Conservation (phyloP, 148 eudicot species). For the Rhododendron vialii region DNA sequence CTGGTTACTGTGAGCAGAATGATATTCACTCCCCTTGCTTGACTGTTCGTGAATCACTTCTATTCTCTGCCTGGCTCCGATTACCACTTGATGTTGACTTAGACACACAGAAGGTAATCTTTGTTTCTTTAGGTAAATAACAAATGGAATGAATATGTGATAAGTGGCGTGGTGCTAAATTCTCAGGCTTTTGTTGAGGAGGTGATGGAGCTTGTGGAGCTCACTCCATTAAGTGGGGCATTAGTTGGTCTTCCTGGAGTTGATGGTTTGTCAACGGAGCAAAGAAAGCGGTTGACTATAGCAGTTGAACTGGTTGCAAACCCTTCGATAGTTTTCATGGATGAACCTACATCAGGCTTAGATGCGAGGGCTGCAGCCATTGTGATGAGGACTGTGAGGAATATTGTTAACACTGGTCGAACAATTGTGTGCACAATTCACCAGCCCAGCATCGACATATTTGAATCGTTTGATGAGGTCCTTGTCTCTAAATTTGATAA, state of each 20-base stretch:
- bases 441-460: conserved; percentile 98
- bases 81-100: conserved; percentile 67
- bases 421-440: conserved; percentile 98
- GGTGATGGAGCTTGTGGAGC: conserved; percentile 98
- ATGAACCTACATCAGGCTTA: conserved; percentile 96
- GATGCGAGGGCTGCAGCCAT: conserved; percentile 99
- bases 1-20: conserved; percentile 99
- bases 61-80: conserved; percentile 95
- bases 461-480: conserved; percentile 99
- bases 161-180: conserved; percentile 8
- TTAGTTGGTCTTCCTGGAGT: conserved; percentile 92
- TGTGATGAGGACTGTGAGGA: conserved; percentile 98
- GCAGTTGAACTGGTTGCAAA: conserved; percentile 98
- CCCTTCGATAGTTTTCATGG: conserved; percentile 99
- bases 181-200: conserved; percentile 91
- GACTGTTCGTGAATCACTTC: conserved; percentile 87
- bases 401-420: conserved; percentile 93
- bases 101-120: conserved; percentile 70
- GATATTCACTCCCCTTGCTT: conserved; percentile 97
- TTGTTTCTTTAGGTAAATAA: background rate
- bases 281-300: conserved; percentile 89
- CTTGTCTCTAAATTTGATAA: conserved; percentile 10
- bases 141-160: background rate
- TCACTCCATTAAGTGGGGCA: conserved; percentile 70
- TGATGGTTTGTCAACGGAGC: conserved; percentile 98